Conservation (phyloP, 345 rosid species). For the Mercurialis annua region DNA sequence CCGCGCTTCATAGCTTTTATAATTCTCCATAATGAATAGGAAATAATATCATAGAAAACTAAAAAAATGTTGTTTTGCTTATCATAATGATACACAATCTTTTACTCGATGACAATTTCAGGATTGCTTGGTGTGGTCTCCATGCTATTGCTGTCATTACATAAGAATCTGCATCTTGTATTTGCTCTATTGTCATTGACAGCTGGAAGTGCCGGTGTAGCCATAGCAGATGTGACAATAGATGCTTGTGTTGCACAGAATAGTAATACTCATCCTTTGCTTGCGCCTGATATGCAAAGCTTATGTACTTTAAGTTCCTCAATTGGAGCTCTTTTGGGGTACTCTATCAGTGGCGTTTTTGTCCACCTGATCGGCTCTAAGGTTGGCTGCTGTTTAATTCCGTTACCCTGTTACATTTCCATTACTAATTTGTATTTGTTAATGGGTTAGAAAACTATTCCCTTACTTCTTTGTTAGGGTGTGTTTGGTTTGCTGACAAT, state of each 20-base stretch:
- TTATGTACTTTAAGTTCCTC: slow-evolving; percentile 73
- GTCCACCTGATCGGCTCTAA: slow-evolving; percentile 83
- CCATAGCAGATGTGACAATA: slow-evolving; percentile 89
- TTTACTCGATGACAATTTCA: slow-evolving; percentile 28
- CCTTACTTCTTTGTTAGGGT: slow-evolving; percentile 45
- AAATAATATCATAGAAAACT: neutral
- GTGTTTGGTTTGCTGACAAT: slow-evolving; percentile 74
- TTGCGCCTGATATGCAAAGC: slow-evolving; percentile 95
- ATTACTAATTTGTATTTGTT: neutral
- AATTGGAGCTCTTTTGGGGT: slow-evolving; percentile 78
- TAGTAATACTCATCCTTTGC: slow-evolving; percentile 64
- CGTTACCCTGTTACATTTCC: neutral
- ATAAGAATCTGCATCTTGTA: slow-evolving; percentile 60
- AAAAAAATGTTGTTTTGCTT: neutral
- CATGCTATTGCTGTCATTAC: slow-evolving; percentile 62
- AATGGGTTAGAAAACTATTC: neutral
- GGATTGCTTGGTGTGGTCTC: slow-evolving; percentile 70
- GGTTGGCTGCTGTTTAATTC: slow-evolving; percentile 39
- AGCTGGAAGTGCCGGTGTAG: slow-evolving; percentile 68
- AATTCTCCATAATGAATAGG: neutral
- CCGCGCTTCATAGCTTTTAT: too few relatives aligned
- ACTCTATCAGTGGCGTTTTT: slow-evolving; percentile 71
- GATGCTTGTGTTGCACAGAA: slow-evolving; percentile 96
- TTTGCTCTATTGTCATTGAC: slow-evolving; percentile 69
- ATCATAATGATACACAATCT: neutral